These are phyloP conservation scores for Cokeromyces recurvatus DNA, from an alignment of 371 early-diverging fungal genomes.

Conservation along the genomic window DNA sequence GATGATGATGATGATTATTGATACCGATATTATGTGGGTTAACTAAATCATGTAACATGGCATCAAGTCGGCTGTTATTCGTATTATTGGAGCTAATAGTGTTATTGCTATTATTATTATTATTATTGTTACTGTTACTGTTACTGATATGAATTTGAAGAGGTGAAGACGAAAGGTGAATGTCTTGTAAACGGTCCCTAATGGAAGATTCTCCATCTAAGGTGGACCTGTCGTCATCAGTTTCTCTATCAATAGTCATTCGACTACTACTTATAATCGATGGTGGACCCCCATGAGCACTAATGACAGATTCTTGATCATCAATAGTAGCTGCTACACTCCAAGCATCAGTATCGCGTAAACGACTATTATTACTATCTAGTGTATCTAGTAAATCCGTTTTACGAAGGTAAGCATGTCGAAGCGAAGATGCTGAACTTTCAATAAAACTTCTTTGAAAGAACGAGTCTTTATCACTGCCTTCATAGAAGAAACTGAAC, in stretches of 20 bases:
- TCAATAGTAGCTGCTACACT: constrained; percentile 52
- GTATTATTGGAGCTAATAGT: constrained; percentile 2
- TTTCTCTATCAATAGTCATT: constrained; percentile 19
- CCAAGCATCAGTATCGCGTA: constrained; percentile 46
- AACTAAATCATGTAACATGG: constrained; percentile 21
- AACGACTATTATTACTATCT: constrained; percentile 19
- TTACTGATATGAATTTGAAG: too few relatives aligned
- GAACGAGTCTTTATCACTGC: constrained; percentile 40
- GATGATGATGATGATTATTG: not conserved
- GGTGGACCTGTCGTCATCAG: constrained; percentile 24
- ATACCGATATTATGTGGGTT: constrained; percentile 13
- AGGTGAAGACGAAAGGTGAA: not conserved
- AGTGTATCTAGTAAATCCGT: constrained; percentile 46
- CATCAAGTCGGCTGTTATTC: not conserved
- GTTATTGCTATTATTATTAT: not conserved
- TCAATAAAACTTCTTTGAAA: constrained; percentile 29
- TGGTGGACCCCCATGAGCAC: constrained; percentile 35
- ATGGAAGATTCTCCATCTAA: constrained; percentile 19
- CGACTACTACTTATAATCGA: constrained; percentile 19
- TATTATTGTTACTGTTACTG: not conserved
- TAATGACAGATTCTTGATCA: constrained; percentile 48
- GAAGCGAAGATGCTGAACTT: constrained; percentile 11
- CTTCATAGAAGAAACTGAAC: constrained; percentile 45
- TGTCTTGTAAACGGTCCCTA: constrained; percentile 16
- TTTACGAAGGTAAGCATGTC: constrained; percentile 43